Evolutionary conservation across 805 yeast genomes (phyloP).

Genomic region (Lipomyces lipofer): DNA sequence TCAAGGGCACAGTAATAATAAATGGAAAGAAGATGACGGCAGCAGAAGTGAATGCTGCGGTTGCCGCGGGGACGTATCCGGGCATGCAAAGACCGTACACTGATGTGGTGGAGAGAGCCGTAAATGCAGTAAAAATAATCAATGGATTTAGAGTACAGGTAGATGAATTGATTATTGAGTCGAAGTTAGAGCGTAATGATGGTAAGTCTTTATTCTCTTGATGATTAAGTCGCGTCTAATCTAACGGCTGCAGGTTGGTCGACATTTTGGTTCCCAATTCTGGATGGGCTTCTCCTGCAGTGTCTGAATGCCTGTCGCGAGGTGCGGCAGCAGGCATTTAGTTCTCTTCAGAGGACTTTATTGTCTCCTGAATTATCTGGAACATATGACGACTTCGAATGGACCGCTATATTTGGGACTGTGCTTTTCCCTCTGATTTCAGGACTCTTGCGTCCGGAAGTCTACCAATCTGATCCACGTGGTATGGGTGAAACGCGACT

Average conservation of each 20-base stretch:
- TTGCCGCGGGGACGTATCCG: constrained; percentile 29
- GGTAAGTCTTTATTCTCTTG: constrained; percentile 34
- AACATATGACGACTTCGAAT: constrained; percentile 32
- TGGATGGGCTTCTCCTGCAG: constrained; percentile 85
- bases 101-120: constrained; percentile 57
- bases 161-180: constrained; percentile 35
- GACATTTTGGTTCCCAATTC: constrained; percentile 54
- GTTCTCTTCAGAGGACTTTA: constrained; percentile 55
- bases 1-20: constrained; percentile 7
- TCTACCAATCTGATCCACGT: constrained; percentile 55
- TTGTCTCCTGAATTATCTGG: constrained; percentile 42
- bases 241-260: constrained; percentile 26
- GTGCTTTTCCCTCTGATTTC: constrained; percentile 74
- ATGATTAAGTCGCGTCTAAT: too few species aligned
- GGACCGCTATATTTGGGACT: constrained; percentile 57
- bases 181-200: constrained; percentile 35
- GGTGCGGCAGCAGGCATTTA: constrained; percentile 65
- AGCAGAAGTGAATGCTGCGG: constrained; percentile 32
- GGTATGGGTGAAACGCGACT: constrained; percentile 68
- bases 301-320: constrained; percentile 86
- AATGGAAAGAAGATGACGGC: constrained; percentile 27
- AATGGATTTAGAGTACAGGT: constrained; percentile 41
- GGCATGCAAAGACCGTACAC: constrained; percentile 41
- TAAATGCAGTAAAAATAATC: constrained; percentile 38
- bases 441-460: constrained; percentile 66